Evolutionary conservation across 179 eudicot genomes (phyloP), one percentile per base, ranked within the genome.

Genomic region (Spergularia azorica): DNA sequence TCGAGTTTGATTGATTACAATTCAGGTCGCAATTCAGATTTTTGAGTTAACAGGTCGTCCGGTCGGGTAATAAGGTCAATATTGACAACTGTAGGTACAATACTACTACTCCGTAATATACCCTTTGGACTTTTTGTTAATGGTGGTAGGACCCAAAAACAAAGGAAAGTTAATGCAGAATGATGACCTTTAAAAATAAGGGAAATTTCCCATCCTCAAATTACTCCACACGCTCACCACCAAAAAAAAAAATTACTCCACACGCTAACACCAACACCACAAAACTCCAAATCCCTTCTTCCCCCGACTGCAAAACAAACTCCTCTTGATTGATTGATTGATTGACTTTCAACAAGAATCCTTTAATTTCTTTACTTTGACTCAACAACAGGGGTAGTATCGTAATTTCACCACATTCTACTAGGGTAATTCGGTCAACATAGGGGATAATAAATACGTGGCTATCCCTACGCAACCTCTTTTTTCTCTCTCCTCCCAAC

Each of bases 381-480:
- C 63, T 71, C 20, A 32, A 43, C n/a, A 32, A 43, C n/a, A 54
- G 15, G 41, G 21, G 62, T 16, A 36, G 5, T 21, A 0, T 16
- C 74, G 63, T 71, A 20, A 71, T 71, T 71, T 32, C 7, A 56
- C n/a, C n/a, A n/a, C n/a, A 12, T 3, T 18, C 2, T 3, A 15
- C 13, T 0, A 60, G 74, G 74, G 57, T 20, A 72, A 0, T 59
- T 1, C 26, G 17, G 76, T 59, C 76, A 59, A 16, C 32, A 59
- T 11, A 0, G n/a, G 9, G 67, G 66, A 72, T 72, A 72, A 72
- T 72, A 72, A 72, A 59, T 72, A 55, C 76, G 76, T 59, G 76
- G 76, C 50, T 11, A 59, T 58, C 64, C 67, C 74, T 17, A 60
- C 63, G 32, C 48, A 43, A 21, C 63, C 9, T 32, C 8, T 17